Evolutionary conservation across 2,329 filamentous ascomycete genomes (phyloP).

Genomic region (Cercospora sp.): DNA sequence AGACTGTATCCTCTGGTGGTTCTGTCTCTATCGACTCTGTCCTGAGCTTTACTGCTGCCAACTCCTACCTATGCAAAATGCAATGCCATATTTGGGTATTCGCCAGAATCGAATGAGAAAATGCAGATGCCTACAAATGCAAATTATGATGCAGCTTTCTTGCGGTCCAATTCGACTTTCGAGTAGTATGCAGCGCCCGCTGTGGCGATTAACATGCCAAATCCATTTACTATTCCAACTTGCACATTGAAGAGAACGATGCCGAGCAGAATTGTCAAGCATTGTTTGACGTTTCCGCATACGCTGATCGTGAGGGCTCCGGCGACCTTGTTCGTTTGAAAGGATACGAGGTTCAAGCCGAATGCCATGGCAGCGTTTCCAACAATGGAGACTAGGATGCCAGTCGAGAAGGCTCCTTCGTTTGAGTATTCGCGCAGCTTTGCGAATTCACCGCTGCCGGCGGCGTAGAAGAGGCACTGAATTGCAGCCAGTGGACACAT

Average conservation of each 20-base stretch:
- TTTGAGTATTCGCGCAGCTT: constrained; percentile 25
- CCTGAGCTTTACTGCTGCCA: not conserved
- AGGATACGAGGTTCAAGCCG: constrained; percentile 42
- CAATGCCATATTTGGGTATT: constrained; percentile 1
- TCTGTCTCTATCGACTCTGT: not conserved
- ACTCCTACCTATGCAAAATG: not conserved
- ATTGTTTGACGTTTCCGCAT: constrained; percentile 43
- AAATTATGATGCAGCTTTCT: constrained; percentile 31
- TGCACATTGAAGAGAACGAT: constrained; percentile 42
- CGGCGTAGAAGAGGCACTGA: constrained; percentile 28
- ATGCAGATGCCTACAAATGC: not conserved
- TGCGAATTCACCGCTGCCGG: constrained; percentile 43
- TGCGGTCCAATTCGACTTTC: constrained; percentile 58
- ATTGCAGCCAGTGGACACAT: constrained; percentile 30
- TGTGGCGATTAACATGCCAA: constrained; percentile 58
- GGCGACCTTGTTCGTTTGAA: constrained; percentile 43
- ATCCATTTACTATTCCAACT: constrained; percentile 49
- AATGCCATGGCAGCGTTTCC: constrained; percentile 40
- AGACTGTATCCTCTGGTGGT: not conserved
- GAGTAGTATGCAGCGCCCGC: constrained; percentile 60
- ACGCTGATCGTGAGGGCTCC: constrained; percentile 43
- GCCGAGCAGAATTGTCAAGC: constrained; percentile 42
- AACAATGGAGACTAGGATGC: constrained; percentile 32
- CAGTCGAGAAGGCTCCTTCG: constrained; percentile 31
- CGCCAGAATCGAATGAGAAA: not conserved